Conservation (phyloP, 306 rosid genomes). For the Potentilla sterilis region DNA sequence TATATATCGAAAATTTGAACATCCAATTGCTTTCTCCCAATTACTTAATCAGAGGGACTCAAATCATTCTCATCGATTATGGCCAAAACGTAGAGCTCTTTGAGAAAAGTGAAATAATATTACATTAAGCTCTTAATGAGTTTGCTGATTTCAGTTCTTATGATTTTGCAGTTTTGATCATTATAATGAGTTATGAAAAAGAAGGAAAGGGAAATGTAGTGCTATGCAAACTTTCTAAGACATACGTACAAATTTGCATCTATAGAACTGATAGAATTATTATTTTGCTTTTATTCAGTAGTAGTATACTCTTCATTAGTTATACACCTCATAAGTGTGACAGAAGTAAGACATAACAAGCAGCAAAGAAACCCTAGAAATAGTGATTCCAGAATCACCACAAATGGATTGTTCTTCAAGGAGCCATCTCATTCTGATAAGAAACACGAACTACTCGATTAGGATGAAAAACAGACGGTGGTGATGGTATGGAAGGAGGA, state of each 20-base stretch:
- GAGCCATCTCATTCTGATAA: not conserved
- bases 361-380: not conserved
- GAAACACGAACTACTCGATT: not conserved
- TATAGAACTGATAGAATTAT: not conserved
- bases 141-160: no score
- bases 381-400: not conserved
- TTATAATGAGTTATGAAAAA: no score
- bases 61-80: no score
- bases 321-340: not conserved
- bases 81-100: no score
- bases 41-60: no score
- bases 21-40: no score
- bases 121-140: no score
- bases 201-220: not conserved
- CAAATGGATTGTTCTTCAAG: not conserved
- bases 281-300: not conserved
- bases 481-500: conserved; percentile 9
- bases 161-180: no score
- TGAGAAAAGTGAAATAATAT: no score
- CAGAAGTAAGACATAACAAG: not conserved
- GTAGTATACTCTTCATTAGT: not conserved
- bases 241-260: not conserved
- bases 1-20: no score
- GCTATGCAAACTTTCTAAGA: no score
- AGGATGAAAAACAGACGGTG: not conserved